Evolutionary conservation across 2,329 filamentous ascomycete species (phyloP).

Genomic region (Fusarium odoratissimum): DNA sequence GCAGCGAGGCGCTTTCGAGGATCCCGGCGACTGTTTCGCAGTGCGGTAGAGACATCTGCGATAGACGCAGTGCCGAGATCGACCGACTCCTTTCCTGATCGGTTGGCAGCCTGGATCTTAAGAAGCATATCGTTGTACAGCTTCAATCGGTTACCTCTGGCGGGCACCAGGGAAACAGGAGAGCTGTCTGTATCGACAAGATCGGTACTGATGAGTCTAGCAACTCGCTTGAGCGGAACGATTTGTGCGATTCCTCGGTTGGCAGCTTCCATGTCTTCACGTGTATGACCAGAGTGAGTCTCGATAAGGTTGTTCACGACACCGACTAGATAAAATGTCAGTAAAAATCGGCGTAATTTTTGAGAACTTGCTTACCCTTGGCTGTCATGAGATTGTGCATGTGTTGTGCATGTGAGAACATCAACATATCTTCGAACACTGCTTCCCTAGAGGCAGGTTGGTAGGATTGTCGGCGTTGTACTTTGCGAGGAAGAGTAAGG

Average conservation of each 20-base stretch:
- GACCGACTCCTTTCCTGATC: slow-evolving; percentile 36
- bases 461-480: slow-evolving; percentile 8
- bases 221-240: slow-evolving; percentile 48
- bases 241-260: slow-evolving; percentile 23
- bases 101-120: slow-evolving; percentile 41
- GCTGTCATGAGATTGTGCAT: slow-evolving; percentile 42
- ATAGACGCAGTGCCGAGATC: slow-evolving; percentile 45
- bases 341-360: not conserved
- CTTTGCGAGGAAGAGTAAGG: slow-evolving; percentile 18
- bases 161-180: not conserved
- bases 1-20: slow-evolving; percentile 40
- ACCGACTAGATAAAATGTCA: slow-evolving; percentile 42
- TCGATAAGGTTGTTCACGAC: slow-evolving; percentile 41
- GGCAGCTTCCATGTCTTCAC: slow-evolving; percentile 18
- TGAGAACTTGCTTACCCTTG: slow-evolving; percentile 42
- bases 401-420: slow-evolving; percentile 9
- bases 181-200: slow-evolving; percentile 1
- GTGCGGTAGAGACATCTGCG: slow-evolving; percentile 34
- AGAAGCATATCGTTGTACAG: slow-evolving; percentile 44
- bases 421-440: slow-evolving; percentile 12
- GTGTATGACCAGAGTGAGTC: slow-evolving; percentile 15
- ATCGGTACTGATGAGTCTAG: slow-evolving; percentile 20
- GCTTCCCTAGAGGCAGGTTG: not conserved
- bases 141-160: slow-evolving; percentile 44
- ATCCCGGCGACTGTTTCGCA: slow-evolving; percentile 37